Evolutionary conservation across 2,329 filamentous ascomycete species (phyloP).

Genomic region (Colletotrichum sojae): DNA sequence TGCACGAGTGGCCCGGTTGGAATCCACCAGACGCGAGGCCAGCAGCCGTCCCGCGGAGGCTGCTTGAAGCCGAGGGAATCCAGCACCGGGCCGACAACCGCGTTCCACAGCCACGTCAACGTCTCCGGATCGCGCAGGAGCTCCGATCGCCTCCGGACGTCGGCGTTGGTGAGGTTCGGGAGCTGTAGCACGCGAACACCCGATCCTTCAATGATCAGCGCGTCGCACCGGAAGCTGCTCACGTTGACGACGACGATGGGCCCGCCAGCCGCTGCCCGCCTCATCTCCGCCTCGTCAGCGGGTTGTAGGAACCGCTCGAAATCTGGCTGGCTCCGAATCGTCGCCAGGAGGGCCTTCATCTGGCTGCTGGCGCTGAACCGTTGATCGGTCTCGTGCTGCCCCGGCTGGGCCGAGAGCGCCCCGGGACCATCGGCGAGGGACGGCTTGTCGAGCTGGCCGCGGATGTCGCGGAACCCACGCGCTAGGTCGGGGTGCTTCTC

Average conservation of each 20-base stretch:
- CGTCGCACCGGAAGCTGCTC: neutral
- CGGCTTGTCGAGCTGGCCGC: neutral
- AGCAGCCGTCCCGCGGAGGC: slow-evolving; percentile 16
- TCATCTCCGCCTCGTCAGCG: neutral
- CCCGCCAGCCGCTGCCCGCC: too few relatives aligned
- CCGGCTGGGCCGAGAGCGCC: neutral
- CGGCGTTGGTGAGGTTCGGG: neutral
- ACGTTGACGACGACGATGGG: neutral
- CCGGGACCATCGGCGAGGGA: neutral
- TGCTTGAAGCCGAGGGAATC: slow-evolving; percentile 44
- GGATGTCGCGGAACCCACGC: neutral
- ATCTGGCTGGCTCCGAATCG: slow-evolving; percentile 41
- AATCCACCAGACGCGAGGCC: slow-evolving; percentile 54
- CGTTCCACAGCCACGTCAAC: slow-evolving; percentile 52
- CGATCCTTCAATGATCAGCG: neutral
- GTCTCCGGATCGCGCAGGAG: slow-evolving; percentile 31
- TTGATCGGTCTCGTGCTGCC: neutral
- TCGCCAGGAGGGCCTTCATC: slow-evolving; percentile 15
- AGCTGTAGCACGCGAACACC: neutral
- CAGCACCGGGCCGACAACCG: slow-evolving; percentile 45
- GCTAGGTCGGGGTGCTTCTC: neutral
- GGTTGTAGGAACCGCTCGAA: slow-evolving; percentile 40
- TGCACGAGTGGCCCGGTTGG: slow-evolving; percentile 47
- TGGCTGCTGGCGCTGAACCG: slow-evolving; percentile 9
- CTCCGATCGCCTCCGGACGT: slow-evolving; percentile 36